Evolutionary conservation across 2,329 filamentous ascomycete genomes (phyloP).

Genomic region (Microcyclosporella mali): DNA sequence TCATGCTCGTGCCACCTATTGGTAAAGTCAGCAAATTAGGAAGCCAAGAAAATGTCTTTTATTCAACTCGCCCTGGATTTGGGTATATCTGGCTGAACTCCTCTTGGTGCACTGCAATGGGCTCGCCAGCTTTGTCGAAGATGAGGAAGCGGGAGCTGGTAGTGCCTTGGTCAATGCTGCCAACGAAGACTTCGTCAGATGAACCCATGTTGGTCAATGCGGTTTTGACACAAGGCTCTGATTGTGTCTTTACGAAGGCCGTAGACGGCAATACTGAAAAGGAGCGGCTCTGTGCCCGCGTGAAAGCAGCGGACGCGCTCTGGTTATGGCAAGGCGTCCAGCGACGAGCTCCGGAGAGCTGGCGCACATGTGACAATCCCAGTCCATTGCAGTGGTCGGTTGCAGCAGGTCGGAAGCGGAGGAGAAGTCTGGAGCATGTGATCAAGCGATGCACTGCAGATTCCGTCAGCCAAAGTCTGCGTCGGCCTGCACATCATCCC

Average conservation of each 20-base stretch:
- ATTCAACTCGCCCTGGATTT: constrained; percentile 59
- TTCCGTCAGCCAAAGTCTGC: background rate
- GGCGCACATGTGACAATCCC: constrained; percentile 16
- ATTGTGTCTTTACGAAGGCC: too few species aligned
- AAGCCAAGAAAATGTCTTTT: background rate
- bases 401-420: constrained; percentile 1
- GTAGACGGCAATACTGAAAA: background rate
- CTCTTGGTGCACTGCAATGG: constrained; percentile 76
- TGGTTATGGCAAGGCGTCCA: constrained; percentile 4
- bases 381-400: constrained; percentile 7
- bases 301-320: constrained; percentile 6
- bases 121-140: constrained; percentile 72
- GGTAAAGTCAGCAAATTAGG: constrained; percentile 3
- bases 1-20: constrained; percentile 84
- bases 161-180: constrained; percentile 85
- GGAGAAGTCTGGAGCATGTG: constrained; percentile 3
- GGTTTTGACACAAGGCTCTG: too few species aligned
- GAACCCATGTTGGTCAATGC: constrained; percentile 17
- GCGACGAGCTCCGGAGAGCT: constrained; percentile 3
- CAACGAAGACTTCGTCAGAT: constrained; percentile 59
- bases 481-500: background rate
- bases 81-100: constrained; percentile 83
- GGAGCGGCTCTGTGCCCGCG: constrained; percentile 2
- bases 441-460: constrained; percentile 1
- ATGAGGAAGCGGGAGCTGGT: constrained; percentile 87